These are phyloP conservation scores for Microthlaspi erraticum DNA, from an alignment of 345 rosid species.

Conservation along the genomic window DNA sequence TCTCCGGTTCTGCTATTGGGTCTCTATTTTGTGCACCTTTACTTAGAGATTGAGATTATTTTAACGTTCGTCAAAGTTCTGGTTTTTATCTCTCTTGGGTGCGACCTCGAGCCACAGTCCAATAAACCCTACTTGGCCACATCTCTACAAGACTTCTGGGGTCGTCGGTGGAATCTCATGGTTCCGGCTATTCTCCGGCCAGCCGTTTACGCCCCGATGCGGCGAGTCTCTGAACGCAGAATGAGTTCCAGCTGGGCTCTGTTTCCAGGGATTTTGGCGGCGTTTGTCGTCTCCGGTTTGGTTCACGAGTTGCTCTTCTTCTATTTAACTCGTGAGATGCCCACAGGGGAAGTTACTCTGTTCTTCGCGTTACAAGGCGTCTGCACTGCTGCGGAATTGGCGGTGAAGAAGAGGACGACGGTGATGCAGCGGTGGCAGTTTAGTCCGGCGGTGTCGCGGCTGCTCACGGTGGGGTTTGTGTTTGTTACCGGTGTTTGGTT, in stretches of 20 bases:
- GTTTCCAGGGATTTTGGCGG: constrained; percentile 31
- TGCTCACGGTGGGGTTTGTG: constrained; percentile 46
- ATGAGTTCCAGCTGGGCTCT: constrained; percentile 31
- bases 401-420: constrained; percentile 40
- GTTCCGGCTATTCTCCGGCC: constrained; percentile 50
- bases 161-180: constrained; percentile 63
- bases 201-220: constrained; percentile 50
- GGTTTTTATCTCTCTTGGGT: constrained; percentile 6
- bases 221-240: constrained; percentile 11
- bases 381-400: constrained; percentile 44
- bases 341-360: constrained; percentile 47
- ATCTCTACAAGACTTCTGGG: constrained; percentile 68
- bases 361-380: constrained; percentile 50
- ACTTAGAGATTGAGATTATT: constrained; percentile 44
- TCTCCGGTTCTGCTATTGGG: constrained; percentile 17
- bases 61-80: constrained; percentile 27
- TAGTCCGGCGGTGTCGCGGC: constrained; percentile 34
- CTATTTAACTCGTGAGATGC: constrained; percentile 34
- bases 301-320: constrained; percentile 47
- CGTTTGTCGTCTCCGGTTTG: constrained; percentile 46
- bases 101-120: constrained; percentile 50
- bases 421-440: constrained; percentile 25
- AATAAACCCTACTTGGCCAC: constrained; percentile 55
- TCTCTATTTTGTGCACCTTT: constrained; percentile 29
- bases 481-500: constrained; percentile 43